Base-by-base conservation (phyloP, 2,329 filamentous ascomycete species). In the Aspergillus ustus region DNA sequence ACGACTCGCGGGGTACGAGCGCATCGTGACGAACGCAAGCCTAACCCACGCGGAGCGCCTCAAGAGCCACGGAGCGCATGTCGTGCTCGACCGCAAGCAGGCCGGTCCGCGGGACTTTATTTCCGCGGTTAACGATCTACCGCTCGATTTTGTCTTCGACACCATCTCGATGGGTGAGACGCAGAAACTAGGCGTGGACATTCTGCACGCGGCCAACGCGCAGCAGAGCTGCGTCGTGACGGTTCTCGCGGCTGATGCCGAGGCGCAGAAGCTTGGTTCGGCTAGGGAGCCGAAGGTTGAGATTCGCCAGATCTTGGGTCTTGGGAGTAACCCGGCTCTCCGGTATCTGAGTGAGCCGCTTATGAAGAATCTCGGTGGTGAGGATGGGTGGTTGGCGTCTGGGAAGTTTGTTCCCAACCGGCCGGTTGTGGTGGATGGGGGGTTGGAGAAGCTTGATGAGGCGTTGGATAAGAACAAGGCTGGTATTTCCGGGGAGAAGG, bases 1-100 rank as follows among this genome's bases (percentile, higher is more conserved):
- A 6, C 67, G 70, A n/a, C 67, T 74, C 5, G 74, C 71, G 3
- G 74, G 75, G 2, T 77, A 75, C 63, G 62, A 66, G n/a, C 68
- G 63, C 19, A 70, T 77, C 44, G 66, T 77, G 45, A 72, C 74
- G 11, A 76, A 71, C 43, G 72, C 74, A 7, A 72, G 73, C 34
- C 58, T 66, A 7, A 52, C 57, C 2, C 70, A 77, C 62, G 63
- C 69, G 25, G 64, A 68, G 31, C 60, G 59, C 6, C 13, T 65
- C 7, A 59, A 60, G 52, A 52, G 56, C 9, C 62, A 73, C 2
- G 72, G 71, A 5, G 72, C 72, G 9, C 66, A 72, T 55, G 66
- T 70, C 15, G 72, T 75, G 2, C 59, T 75, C 4, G 73, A 74
- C 34, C 63, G 63, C 28, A 52, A 59, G 44, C 34, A 15, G 15